phyloP scores from a whole-genome alignment of 2,329 filamentous ascomycete species.

The Balansia obtecta region DNA sequence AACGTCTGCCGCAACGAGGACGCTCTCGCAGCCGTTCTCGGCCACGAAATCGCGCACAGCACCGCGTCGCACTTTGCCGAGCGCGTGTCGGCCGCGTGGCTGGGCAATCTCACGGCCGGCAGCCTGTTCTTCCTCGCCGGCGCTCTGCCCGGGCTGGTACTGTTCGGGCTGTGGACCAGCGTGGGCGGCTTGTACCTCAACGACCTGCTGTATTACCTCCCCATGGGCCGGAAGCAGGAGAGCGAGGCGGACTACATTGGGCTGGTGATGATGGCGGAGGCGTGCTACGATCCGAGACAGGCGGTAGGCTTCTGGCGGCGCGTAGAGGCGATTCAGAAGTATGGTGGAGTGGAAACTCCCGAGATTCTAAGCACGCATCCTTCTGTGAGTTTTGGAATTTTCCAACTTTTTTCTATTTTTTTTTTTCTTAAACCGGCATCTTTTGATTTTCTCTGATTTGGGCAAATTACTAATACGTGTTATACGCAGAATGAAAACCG shows the following conservation, averaged over 20 bases:
- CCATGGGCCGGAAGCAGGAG: slow-evolving; percentile 60
- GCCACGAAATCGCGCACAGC: slow-evolving; percentile 71
- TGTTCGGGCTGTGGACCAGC: slow-evolving; percentile 28
- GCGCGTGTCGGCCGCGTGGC: slow-evolving; percentile 40
- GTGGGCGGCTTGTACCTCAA: slow-evolving; percentile 35
- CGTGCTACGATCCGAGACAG: slow-evolving; percentile 59
- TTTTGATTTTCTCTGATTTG: neutral
- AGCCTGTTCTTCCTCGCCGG: slow-evolving; percentile 36
- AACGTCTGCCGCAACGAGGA: slow-evolving; percentile 54
- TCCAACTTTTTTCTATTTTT: neutral
- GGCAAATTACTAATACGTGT: neutral
- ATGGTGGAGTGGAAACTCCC: slow-evolving; percentile 37
- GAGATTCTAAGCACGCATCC: slow-evolving; percentile 71
- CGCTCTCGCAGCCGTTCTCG: slow-evolving; percentile 61
- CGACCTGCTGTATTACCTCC: slow-evolving; percentile 52
- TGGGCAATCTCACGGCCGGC: slow-evolving; percentile 38
- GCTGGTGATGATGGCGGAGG: slow-evolving; percentile 70
- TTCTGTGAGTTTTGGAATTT: slow-evolving; percentile 34
- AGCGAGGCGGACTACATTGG: slow-evolving; percentile 72
- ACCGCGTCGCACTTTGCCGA: slow-evolving; percentile 58
- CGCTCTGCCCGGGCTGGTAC: slow-evolving; percentile 25
- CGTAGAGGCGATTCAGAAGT: slow-evolving; percentile 42
- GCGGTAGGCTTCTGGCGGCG: slow-evolving; percentile 55
- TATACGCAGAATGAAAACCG: slow-evolving; percentile 41
- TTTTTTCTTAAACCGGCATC: too few relatives aligned